phyloP scores from a whole-genome alignment of 306 rosid species.

The Carpinus fangiana region DNA sequence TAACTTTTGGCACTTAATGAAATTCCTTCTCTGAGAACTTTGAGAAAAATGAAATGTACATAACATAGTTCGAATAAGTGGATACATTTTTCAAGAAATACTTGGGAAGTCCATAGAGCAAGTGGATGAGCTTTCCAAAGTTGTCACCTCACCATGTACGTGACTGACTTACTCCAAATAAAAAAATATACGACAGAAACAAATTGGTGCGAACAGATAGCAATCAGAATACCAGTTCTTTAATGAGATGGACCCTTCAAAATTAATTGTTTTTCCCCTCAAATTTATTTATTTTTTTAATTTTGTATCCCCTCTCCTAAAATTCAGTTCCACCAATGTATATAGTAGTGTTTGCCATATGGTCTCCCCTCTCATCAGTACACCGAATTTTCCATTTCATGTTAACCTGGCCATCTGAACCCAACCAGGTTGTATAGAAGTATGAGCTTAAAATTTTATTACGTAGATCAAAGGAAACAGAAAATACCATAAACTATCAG shows the following conservation, averaged over 20 bases:
- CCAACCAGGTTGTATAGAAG: neutral
- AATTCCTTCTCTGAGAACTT: neutral
- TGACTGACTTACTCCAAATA: neutral
- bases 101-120: neutral
- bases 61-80: neutral
- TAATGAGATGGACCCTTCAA: no score
- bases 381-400: neutral
- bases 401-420: neutral
- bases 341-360: neutral
- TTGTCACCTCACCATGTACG: neutral
- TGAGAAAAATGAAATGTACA: neutral
- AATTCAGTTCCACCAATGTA: no score
- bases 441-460: neutral
- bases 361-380: neutral
- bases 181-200: neutral
- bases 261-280: no score
- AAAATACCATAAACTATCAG: no score
- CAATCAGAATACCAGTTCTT: neutral
- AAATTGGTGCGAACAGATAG: neutral
- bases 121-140: neutral
- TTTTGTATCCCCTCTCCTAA: neutral
- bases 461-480: no score
- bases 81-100: neutral
- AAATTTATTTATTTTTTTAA: neutral
- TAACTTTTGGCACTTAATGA: neutral